phyloP scores from a whole-genome alignment of 2,329 filamentous ascomycete genomes.

The Tolypocladium ovalisporum region DNA sequence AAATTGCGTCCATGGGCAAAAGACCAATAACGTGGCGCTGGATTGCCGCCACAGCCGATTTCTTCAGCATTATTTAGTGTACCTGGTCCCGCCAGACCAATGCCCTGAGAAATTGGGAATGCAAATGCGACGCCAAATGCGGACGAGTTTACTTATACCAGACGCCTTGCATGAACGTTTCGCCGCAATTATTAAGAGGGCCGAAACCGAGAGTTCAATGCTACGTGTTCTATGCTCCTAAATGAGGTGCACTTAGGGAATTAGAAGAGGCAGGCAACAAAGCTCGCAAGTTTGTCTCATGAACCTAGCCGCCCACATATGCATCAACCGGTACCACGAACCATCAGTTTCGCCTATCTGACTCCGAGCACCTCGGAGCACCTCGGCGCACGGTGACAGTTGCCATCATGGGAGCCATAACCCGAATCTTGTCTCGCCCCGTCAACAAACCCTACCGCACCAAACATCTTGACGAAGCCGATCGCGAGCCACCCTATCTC shows the following conservation, averaged over 20 bases:
- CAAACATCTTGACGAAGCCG: conserved; percentile 10
- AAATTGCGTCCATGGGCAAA: background rate
- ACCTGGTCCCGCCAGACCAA: background rate
- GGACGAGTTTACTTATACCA: background rate
- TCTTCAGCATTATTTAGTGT: background rate
- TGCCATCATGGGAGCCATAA: conserved; percentile 2
- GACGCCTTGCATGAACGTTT: background rate
- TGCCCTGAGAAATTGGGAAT: no score
- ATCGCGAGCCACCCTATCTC: conserved; percentile 24
- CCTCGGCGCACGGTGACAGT: background rate
- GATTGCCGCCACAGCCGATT: background rate
- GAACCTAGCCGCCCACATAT: no score
- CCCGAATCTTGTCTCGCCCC: conserved; percentile 35
- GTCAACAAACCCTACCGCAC: conserved; percentile 41
- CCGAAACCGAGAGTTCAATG: background rate
- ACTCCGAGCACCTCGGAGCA: no score
- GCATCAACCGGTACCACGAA: background rate
- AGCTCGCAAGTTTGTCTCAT: no score
- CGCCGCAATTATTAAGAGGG: background rate
- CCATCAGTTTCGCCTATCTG: background rate
- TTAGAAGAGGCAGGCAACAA: background rate
- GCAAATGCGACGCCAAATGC: no score
- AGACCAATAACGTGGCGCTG: background rate
- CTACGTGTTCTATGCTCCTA: background rate
- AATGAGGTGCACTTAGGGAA: background rate